Evolutionary conservation across 2,329 filamentous ascomycete species (phyloP).

Genomic region (Penicillium verrucosum): DNA sequence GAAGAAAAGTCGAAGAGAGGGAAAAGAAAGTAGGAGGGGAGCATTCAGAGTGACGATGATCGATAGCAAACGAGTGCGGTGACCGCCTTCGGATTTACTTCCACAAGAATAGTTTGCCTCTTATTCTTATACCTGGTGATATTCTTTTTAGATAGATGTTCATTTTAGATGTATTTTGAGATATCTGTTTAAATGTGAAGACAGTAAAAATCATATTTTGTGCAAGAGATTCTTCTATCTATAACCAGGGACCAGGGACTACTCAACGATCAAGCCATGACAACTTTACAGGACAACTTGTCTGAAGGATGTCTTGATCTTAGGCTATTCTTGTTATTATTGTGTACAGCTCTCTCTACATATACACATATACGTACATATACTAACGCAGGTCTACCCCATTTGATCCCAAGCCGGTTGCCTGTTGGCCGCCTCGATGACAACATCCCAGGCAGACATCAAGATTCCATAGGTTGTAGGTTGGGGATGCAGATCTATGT

Average conservation of each 20-base stretch:
- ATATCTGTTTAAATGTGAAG: too few species aligned
- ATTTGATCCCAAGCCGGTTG: background rate
- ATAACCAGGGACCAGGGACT: background rate
- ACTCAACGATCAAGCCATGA: background rate
- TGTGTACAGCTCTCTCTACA: background rate
- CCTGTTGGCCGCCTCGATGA: conserved; percentile 1
- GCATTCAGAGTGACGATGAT: conserved; percentile 10
- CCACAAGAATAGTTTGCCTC: background rate
- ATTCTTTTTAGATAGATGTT: too few species aligned
- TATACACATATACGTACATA: background rate
- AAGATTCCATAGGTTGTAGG: background rate
- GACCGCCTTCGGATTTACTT: conserved; percentile 6
- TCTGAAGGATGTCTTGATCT: background rate
- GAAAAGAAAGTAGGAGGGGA: conserved; percentile 23
- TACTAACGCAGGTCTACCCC: background rate
- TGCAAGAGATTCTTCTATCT: too few species aligned
- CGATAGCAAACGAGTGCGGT: conserved; percentile 9
- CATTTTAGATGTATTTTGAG: too few species aligned
- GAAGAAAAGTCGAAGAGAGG: conserved; percentile 24
- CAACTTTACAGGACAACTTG: background rate
- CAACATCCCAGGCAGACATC: background rate
- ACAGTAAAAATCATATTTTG: too few species aligned
- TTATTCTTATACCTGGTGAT: too few species aligned
- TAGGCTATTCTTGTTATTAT: background rate
- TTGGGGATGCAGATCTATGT: conserved; percentile 1